Base-by-base conservation (phyloP, 2,329 filamentous ascomycete genomes). In the Basipetospora chlamydospora region DNA sequence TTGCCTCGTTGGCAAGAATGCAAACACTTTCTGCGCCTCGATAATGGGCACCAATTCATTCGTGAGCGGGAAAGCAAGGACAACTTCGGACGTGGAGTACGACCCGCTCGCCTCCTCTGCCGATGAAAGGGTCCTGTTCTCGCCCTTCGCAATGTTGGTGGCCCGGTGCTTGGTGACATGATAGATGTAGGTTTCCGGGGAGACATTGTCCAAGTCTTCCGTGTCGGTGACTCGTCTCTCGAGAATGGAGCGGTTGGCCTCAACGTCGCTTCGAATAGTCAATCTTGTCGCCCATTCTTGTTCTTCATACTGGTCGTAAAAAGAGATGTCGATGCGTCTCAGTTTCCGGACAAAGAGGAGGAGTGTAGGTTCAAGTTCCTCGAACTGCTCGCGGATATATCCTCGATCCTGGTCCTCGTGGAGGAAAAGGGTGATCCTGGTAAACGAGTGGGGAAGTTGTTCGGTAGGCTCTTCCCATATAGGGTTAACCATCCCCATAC, bases 401-500 rank as follows among this genome's bases (percentile, higher is more conserved):
- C 49, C 36, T 4, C 43, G 43, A 15, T 45, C 41, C 1, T 47
- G 48, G 12, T 47, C 38, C 2, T 54, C 39, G 35, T 58, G 53
- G 1, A 63, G 48, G 15, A 43, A 47, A 0, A 66, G 47, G 0
- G 56, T 63, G 4, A 63, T 58, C 6, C 56, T 50, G 1, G 59
- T 64, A 1, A 47, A 23, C 4, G 36, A 41, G 3, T 17, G 12
- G 1, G 29, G 26, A 1, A 50, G 28, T 1, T 26, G 15, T 2
- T 49, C 46, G 3, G 29, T 41, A 1, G 40, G 21, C 3, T 54
- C 46, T 12, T 52, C 36, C 67, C 66, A 64, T 3, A 54, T 39
- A 1, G 59, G 61, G 0, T 58, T 59, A 1, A 70, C 58, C 65
- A 71, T 72, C 1, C 66, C 67, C 25, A 71, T 49, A 1, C 66